phyloP scores from a whole-genome alignment of 2,329 filamentous ascomycete species.

The Cordyceps javanica region DNA sequence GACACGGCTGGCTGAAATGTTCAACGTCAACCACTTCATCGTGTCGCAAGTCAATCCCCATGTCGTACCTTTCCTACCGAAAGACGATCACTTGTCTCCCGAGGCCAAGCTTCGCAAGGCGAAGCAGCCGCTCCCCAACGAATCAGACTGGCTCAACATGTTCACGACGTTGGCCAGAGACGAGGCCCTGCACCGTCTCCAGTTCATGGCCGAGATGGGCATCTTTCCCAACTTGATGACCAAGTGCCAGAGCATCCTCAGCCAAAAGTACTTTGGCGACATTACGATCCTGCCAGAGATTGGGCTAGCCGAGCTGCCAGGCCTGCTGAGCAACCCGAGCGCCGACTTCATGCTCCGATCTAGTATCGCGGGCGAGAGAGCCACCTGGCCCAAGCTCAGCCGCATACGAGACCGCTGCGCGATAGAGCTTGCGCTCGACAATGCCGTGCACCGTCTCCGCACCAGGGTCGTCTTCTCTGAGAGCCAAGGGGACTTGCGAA shows the following conservation, averaged over 20 bases:
- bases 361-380: slow-evolving; percentile 70
- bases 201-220: slow-evolving; percentile 73
- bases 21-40: slow-evolving; percentile 97
- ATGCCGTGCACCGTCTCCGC: slow-evolving; percentile 62
- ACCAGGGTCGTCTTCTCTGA: slow-evolving; percentile 64
- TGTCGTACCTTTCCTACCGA: slow-evolving; percentile 76
- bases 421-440: slow-evolving; percentile 78
- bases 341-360: slow-evolving; percentile 79
- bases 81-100: slow-evolving; percentile 57
- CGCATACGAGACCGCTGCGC: slow-evolving; percentile 82
- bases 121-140: slow-evolving; percentile 26
- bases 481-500: slow-evolving; percentile 54
- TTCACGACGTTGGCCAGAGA: slow-evolving; percentile 69
- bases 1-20: slow-evolving; percentile 85
- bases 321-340: slow-evolving; percentile 77
- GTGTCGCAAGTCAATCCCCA: slow-evolving; percentile 96
- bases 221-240: slow-evolving; percentile 72
- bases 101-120: slow-evolving; percentile 22
- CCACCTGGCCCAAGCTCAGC: slow-evolving; percentile 86
- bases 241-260: slow-evolving; percentile 74
- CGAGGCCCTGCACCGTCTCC: slow-evolving; percentile 74
- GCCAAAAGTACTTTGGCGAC: slow-evolving; percentile 88
- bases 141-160: slow-evolving; percentile 56
- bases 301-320: slow-evolving; percentile 64
- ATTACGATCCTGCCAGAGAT: slow-evolving; percentile 89